Evolutionary conservation across 345 rosid genomes (phyloP).

Genomic region (Eucalyptus tenuipes): DNA sequence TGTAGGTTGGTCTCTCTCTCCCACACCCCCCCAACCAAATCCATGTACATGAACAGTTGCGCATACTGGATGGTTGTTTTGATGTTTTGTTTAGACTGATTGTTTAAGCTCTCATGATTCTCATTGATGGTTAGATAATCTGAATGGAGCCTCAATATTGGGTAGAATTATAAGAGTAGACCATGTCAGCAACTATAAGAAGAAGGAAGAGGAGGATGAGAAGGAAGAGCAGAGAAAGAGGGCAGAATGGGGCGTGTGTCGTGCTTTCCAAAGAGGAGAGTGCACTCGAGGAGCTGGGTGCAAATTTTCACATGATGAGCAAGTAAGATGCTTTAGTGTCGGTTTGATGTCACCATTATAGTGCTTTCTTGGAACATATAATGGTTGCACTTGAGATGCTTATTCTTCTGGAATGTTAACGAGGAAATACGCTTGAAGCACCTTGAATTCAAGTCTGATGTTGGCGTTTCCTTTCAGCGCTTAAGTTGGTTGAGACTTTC

Average conservation of each 20-base stretch:
- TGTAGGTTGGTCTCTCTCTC: conserved; percentile 51
- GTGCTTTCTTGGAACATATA: neutral
- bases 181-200: conserved; percentile 58
- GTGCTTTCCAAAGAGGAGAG: conserved; percentile 90
- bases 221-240: conserved; percentile 49
- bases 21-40: neutral
- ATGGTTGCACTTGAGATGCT: neutral
- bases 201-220: conserved; percentile 88
- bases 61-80: neutral
- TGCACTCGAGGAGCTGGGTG: conserved; percentile 80
- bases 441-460: neutral
- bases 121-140: conserved; percentile 40
- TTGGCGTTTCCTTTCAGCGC: neutral
- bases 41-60: neutral
- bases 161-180: conserved; percentile 71
- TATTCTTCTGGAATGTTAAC: neutral
- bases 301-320: conserved; percentile 82
- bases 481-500: neutral
- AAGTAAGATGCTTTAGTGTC: conserved; percentile 26
- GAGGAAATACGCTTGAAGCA: neutral
- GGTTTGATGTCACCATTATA: neutral
- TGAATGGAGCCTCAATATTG: conserved; percentile 66
- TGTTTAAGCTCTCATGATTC: neutral
- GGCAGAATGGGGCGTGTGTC: conserved; percentile 88
- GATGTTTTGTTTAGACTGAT: neutral